Percentiles rank a stretch among this genome's conserved stretches.
Evolutionary conservation across 352 stramenopile species (phyloP).

Genomic region (Globisporangium paroecandrum): DNA sequence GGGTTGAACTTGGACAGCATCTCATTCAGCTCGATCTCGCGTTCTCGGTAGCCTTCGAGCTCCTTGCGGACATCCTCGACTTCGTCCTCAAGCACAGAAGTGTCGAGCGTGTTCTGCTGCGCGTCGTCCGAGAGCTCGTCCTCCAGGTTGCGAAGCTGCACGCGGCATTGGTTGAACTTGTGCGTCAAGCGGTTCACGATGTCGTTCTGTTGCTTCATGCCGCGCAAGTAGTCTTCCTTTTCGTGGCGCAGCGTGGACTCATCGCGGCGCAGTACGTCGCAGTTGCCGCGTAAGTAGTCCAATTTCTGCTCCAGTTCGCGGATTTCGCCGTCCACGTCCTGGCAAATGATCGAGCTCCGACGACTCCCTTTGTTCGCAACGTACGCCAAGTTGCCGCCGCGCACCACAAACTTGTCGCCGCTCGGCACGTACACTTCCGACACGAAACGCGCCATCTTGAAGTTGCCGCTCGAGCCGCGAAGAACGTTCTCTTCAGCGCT

Average conservation of each 20-base stretch:
- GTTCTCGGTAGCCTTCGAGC: constrained; percentile 31
- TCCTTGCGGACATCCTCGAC: constrained; percentile 46
- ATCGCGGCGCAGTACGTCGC: constrained; percentile 50
- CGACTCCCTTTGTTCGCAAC: constrained; percentile 69
- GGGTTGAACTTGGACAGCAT: constrained; percentile 63
- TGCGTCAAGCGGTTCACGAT: constrained; percentile 54
- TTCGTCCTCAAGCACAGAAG: constrained; percentile 74
- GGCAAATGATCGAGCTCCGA: constrained; percentile 69
- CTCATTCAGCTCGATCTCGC: constrained; percentile 52
- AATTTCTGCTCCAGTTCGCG: constrained; percentile 52
- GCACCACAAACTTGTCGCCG: constrained; percentile 78
- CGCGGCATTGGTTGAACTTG: constrained; percentile 47
- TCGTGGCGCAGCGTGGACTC: constrained; percentile 43
- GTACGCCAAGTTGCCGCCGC: constrained; percentile 71
- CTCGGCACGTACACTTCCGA: constrained; percentile 67
- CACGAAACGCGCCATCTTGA: constrained; percentile 62
- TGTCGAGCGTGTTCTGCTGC: constrained; percentile 67
- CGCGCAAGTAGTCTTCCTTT: constrained; percentile 36
- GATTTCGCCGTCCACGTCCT: constrained; percentile 65
- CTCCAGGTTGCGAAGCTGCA: constrained; percentile 59
- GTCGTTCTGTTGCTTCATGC: constrained; percentile 49
- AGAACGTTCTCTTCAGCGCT: constrained; percentile 52
- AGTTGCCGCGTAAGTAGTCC: constrained; percentile 42
- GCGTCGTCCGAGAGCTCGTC: constrained; percentile 64
- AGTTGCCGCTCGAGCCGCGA: constrained; percentile 49